These are phyloP conservation scores for Flaveria brownii DNA, from an alignment of 129 eudicot species.

Conservation along the genomic window DNA sequence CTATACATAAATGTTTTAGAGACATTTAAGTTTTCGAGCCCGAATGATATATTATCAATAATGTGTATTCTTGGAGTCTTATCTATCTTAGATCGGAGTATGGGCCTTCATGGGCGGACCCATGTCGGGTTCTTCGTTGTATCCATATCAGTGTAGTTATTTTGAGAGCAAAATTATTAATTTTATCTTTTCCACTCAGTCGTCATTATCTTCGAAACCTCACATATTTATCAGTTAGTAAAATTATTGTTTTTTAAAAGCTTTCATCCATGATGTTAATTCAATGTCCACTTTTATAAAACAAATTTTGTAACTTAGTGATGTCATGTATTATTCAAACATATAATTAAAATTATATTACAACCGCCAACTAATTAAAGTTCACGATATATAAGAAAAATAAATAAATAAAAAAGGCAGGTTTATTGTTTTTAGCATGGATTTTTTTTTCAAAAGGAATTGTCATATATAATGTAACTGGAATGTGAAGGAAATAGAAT, in stretches of 20 bases:
- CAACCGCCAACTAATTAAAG: no score
- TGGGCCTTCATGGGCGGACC: conserved; percentile 12
- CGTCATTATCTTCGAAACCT: no score
- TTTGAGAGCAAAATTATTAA: background rate
- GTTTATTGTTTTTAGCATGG: no score
- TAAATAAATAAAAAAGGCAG: no score
- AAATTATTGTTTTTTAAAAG: background rate
- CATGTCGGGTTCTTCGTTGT: background rate
- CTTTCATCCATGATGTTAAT: background rate
- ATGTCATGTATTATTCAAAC: no score
- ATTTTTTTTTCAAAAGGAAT: no score
- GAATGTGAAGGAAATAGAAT: no score
- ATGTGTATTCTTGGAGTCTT: background rate
- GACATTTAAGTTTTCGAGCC: background rate
- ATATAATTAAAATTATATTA: no score
- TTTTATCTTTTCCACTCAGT: background rate
- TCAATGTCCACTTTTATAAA: background rate
- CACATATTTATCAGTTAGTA: background rate
- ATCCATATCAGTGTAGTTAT: background rate
- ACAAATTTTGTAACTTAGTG: background rate
- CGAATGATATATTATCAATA: background rate
- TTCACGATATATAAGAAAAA: no score
- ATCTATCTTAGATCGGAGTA: background rate
- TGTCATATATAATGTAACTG: no score
- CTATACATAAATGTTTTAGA: no score